phyloP scores from a whole-genome alignment of 1,284 basidiomycete species.

The Heterobasidion annosum region DNA sequence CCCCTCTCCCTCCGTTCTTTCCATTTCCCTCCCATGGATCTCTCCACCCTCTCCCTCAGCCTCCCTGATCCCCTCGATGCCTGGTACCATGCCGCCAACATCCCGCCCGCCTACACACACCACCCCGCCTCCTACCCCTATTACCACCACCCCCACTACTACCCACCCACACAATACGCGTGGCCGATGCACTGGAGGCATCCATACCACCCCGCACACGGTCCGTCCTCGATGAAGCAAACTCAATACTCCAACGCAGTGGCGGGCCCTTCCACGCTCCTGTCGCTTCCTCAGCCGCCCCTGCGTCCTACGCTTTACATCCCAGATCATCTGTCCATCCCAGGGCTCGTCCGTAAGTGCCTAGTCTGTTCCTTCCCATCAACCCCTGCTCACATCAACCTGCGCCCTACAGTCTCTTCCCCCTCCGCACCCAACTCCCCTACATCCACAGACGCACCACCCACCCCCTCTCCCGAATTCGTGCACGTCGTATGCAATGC shows the following conservation, averaged over 20 bases:
- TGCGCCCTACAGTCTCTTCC: constrained; percentile 26
- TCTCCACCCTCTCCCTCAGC: constrained; percentile 2
- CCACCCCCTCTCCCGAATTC: constrained; percentile 17
- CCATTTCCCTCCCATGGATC: constrained; percentile 8
- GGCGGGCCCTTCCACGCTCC: not conserved
- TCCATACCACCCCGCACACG: not conserved
- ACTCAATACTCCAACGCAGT: not conserved
- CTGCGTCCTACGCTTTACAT: constrained; percentile 6
- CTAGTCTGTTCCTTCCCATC: constrained; percentile 10
- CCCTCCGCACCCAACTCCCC: constrained; percentile 29
- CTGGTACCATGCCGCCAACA: constrained; percentile 1
- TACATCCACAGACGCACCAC: constrained; percentile 14
- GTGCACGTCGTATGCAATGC: constrained; percentile 50
- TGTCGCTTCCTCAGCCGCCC: not conserved
- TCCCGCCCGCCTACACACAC: constrained; percentile 4
- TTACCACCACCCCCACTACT: not conserved
- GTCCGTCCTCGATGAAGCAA: not conserved
- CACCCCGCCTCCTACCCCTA: not conserved
- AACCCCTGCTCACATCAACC: constrained; percentile 9
- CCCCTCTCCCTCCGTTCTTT: constrained; percentile 9
- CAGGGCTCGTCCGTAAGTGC: constrained; percentile 10
- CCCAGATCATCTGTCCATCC: constrained; percentile 6
- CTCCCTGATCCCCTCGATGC: constrained; percentile 3
- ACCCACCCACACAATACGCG: not conserved
- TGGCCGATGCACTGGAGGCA: not conserved